Base-by-base conservation (phyloP, 768 basidiomycete genomes). In the Russula griseocarnosa region DNA sequence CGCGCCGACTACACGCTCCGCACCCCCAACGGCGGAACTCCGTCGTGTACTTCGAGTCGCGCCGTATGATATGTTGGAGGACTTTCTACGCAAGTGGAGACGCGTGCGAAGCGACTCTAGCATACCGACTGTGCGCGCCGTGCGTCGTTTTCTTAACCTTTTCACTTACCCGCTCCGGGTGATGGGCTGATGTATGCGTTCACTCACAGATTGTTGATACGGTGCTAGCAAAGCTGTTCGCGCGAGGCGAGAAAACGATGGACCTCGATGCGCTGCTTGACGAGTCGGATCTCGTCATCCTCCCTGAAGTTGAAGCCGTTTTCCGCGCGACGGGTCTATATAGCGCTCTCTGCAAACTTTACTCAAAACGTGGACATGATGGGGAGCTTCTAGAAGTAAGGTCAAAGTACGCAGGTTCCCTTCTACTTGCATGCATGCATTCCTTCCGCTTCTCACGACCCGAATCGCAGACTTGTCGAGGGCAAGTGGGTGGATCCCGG, bases 11-110 rank as follows among this genome's bases (percentile, higher is more conserved):
- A 86, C 87, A 3, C 82, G 81, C 30, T 77, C 81, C 26, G 86
- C 92, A 7, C 85, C 87, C 16, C 81, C 88, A 3, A 85, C 92
- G 2, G 80, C 82, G 22, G 88, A 88, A 70, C 78, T 94, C 61
- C 78, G 82, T 54, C 81, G 79, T 61, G 82, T 87, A 47, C 76
- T 96, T 52, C 76, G 79, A 32, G 77, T 77, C 58, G 83, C 87
- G 18, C 91, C 94, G 6, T 76, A 77, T 49, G 85, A 89, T 44
- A 95, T 94, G 90, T 76, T 97, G 44, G 81, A 84, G 65, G 74
- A 73, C 14, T 87, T 90, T 66, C 74, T 94, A 66, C 81, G 80
- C 62, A 86, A 84, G 73, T 86, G 83, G 69, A 74, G 86, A 64
- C 76, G 75, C 40, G 78, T 81, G 62, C 76, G 78, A 58, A 78